A percentile compares a stretch with the other conserved stretches of the same genome.
Conservation (phyloP, 1,284 basidiomycete genomes). For the Caloboletus inedulis region DNA sequence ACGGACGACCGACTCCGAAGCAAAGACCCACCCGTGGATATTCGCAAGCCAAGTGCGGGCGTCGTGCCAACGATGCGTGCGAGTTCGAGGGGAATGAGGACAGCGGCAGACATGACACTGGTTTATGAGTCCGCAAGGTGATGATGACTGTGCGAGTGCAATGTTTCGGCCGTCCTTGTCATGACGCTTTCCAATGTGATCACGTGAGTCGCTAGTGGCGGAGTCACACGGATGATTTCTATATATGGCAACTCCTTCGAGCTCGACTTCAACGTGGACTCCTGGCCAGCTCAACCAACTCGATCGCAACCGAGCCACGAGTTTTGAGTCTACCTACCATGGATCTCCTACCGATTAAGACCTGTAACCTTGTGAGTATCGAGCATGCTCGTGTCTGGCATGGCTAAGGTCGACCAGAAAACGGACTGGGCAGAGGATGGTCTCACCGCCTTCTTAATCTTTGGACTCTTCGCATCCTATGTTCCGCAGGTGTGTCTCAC, state of each 20-base stretch:
- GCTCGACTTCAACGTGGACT: no score
- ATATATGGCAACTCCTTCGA: not conserved
- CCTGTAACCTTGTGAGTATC: slow-evolving; percentile 22
- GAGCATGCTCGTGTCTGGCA: not conserved
- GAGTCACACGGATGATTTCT: no score
- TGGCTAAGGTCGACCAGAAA: slow-evolving; percentile 39
- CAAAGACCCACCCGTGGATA: not conserved
- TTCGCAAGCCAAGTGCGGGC: slow-evolving; percentile 9
- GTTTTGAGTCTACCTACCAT: not conserved
- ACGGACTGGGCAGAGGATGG: slow-evolving; percentile 74
- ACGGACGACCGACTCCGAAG: slow-evolving; percentile 1
- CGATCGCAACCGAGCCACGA: not conserved
- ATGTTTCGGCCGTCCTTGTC: not conserved
- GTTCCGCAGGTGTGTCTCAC: slow-evolving; percentile 68
- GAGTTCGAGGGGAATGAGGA: slow-evolving; percentile 12
- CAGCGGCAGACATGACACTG: slow-evolving; percentile 5
- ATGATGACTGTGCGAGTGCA: not conserved
- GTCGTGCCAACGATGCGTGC: slow-evolving; percentile 12
- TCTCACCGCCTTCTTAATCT: slow-evolving; percentile 74
- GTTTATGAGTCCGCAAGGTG: not conserved
- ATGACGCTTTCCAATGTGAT: not conserved
- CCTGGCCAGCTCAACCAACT: no score
- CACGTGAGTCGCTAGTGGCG: not conserved
- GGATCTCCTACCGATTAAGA: not conserved
- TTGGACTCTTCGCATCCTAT: slow-evolving; percentile 85